Evolutionary conservation across 2,329 filamentous ascomycete genomes (phyloP).

Genomic region (Colletotrichum eleusines): DNA sequence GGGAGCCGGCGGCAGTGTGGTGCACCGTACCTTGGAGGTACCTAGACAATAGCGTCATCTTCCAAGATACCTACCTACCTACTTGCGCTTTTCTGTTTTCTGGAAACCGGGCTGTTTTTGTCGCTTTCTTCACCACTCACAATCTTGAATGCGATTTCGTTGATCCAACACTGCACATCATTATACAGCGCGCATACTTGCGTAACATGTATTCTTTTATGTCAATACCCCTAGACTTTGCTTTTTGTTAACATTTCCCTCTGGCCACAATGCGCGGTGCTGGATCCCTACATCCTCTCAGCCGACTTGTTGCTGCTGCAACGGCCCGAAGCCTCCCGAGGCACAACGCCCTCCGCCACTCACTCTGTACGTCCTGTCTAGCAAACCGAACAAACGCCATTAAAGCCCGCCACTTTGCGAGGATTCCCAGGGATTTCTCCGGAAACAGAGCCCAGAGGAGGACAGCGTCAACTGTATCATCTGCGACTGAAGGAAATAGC

Average conservation of each 20-base stretch:
- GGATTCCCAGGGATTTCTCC: not conserved
- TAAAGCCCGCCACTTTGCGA: not conserved
- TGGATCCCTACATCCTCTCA: constrained; percentile 27
- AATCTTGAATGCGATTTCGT: constrained; percentile 1
- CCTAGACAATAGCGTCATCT: constrained; percentile 41
- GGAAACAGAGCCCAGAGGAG: constrained; percentile 25
- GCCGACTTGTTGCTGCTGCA: constrained; percentile 16
- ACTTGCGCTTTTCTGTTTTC: too few relatives aligned
- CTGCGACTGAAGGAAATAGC: constrained; percentile 28
- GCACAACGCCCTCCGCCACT: constrained; percentile 13
- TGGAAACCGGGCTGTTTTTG: constrained; percentile 21
- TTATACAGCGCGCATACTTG: constrained; percentile 29
- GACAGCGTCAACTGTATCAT: constrained; percentile 36
- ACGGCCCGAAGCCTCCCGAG: constrained; percentile 22
- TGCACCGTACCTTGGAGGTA: too few relatives aligned
- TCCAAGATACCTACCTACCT: too few relatives aligned
- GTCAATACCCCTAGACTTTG: constrained; percentile 26
- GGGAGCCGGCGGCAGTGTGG: constrained; percentile 32
- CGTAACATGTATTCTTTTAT: constrained; percentile 30
- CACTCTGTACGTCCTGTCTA: constrained; percentile 24
- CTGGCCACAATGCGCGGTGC: constrained; percentile 33
- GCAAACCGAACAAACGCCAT: not conserved
- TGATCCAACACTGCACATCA: not conserved
- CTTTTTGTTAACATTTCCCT: constrained; percentile 10
- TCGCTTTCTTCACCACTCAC: not conserved